Percentiles rank a stretch among this genome's conserved stretches.
These are phyloP conservation scores for Fusarium nelsonii DNA, from an alignment of 2,329 filamentous ascomycete genomes.

Conservation along the genomic window DNA sequence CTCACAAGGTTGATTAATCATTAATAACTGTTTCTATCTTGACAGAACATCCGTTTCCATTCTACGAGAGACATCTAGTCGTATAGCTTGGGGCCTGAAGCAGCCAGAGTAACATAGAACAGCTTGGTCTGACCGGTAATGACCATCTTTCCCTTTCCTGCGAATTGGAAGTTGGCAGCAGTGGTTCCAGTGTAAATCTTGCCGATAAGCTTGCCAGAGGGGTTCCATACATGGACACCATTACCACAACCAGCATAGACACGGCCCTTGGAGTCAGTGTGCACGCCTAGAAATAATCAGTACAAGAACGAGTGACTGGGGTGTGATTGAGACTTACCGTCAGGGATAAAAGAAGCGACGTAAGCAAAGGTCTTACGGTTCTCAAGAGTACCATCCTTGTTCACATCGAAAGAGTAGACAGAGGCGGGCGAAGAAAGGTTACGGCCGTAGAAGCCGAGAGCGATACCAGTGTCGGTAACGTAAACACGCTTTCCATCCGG, in stretches of 20 bases:
- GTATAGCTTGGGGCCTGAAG: slow-evolving; percentile 22
- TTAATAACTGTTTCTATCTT: background rate
- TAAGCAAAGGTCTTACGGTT: slow-evolving; percentile 69
- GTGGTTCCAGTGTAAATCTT: slow-evolving; percentile 66
- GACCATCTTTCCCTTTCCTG: slow-evolving; percentile 52
- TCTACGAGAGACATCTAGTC: background rate
- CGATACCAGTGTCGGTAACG: slow-evolving; percentile 66
- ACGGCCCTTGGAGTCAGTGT: slow-evolving; percentile 67
- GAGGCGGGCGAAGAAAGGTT: slow-evolving; percentile 59
- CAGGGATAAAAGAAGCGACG: slow-evolving; percentile 65
- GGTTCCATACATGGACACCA: slow-evolving; percentile 63
- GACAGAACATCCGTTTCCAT: background rate
- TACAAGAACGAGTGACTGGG: slow-evolving; percentile 26
- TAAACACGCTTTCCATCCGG: slow-evolving; percentile 66
- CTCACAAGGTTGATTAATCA: background rate
- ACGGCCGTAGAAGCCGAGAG: slow-evolving; percentile 56
- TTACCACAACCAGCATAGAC: slow-evolving; percentile 65
- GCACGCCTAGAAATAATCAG: slow-evolving; percentile 58
- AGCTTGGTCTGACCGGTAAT: slow-evolving; percentile 53
- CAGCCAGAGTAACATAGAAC: slow-evolving; percentile 47
- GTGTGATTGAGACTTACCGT: slow-evolving; percentile 58
- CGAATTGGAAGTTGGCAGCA: slow-evolving; percentile 61
- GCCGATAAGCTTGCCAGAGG: slow-evolving; percentile 60
- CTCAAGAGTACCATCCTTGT: slow-evolving; percentile 59
- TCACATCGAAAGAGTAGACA: slow-evolving; percentile 62